A percentile compares a stretch with the other conserved stretches of the same genome.
Conservation (phyloP, 2,329 filamentous ascomycete genomes). For the Fusarium musae region DNA sequence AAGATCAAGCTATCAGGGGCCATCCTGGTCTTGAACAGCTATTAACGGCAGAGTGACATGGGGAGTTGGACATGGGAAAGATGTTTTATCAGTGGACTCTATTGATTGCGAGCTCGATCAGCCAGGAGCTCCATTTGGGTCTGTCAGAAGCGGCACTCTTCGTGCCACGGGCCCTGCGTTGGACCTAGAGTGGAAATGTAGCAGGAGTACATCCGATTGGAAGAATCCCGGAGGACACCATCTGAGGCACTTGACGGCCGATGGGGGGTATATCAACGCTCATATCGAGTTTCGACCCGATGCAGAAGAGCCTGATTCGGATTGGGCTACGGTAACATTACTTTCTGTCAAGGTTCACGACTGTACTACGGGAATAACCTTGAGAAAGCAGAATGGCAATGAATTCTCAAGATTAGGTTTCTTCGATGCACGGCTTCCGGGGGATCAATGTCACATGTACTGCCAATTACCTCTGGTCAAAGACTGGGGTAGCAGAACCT, state of each 20-base stretch:
- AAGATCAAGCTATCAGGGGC: not conserved
- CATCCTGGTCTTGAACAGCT: not conserved
- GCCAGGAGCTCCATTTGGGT: not conserved
- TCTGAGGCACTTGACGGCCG: accelerated
- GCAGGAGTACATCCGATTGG: not conserved
- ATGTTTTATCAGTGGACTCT: not conserved
- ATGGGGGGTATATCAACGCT: accelerated
- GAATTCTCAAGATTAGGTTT: not conserved
- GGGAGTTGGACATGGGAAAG: accelerated
- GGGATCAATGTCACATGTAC: accelerated
- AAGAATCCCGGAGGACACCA: no score
- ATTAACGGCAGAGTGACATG: not conserved
- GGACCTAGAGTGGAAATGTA: not conserved
- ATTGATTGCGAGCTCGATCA: not conserved
- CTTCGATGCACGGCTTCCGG: not conserved
- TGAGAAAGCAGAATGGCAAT: not conserved
- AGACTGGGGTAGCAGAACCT: accelerated
- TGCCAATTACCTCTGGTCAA: not conserved
- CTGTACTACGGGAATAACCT: not conserved
- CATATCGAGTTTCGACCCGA: not conserved
- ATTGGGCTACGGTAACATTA: not conserved
- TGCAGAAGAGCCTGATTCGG: not conserved
- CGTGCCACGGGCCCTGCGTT: not conserved
- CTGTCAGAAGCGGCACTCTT: not conserved
- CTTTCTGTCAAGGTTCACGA: not conserved